Conservation (phyloP, 2,329 filamentous ascomycete species). For the Fusarium dlaminii region DNA sequence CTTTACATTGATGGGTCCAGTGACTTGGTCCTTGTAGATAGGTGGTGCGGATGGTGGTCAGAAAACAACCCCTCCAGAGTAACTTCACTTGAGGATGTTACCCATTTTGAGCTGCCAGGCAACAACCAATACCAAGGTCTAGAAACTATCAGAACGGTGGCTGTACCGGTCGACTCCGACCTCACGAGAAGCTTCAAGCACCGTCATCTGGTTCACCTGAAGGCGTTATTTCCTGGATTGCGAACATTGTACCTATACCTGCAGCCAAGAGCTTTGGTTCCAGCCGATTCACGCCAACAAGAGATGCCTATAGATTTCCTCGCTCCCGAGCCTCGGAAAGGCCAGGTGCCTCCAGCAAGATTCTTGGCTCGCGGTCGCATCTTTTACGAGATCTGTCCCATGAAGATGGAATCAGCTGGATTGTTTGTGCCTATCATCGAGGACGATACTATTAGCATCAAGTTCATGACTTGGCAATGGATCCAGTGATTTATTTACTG, state of each 20-base stretch:
- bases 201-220: background rate
- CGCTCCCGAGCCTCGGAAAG: too few species aligned
- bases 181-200: background rate
- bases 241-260: background rate
- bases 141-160: background rate
- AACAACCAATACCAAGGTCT: background rate
- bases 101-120: too few species aligned
- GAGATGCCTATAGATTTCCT: background rate
- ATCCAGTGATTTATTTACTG: background rate
- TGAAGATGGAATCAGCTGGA: background rate
- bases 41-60: too few species aligned
- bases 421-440: background rate
- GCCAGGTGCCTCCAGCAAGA: rapidly evolving
- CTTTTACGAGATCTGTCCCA: background rate
- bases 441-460: background rate
- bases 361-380: background rate
- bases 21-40: too few species aligned
- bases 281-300: background rate
- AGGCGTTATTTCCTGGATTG: background rate
- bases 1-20: too few species aligned
- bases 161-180: background rate
- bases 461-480: background rate
- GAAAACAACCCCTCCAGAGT: too few species aligned
- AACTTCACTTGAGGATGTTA: too few species aligned
- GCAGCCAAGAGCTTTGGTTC: background rate